phyloP scores from a whole-genome alignment of 345 rosid genomes.

The Hypericum androsaemum region DNA sequence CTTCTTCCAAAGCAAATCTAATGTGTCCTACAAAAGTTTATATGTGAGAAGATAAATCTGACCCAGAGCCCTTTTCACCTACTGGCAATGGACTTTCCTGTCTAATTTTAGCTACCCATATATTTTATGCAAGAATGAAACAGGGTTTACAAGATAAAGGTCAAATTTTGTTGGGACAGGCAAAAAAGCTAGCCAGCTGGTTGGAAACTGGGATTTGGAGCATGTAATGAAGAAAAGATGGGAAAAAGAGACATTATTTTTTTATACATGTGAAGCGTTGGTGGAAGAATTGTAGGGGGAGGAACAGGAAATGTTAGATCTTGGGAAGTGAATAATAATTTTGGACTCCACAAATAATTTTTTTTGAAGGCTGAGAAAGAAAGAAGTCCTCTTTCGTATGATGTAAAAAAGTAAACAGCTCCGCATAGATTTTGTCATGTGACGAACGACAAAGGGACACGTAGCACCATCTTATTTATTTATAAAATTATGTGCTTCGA shows the following conservation, averaged over 20 bases:
- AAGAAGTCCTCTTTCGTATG: no score
- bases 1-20: not conserved
- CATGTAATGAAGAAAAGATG: conserved; percentile 4
- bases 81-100: not conserved
- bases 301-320: not conserved
- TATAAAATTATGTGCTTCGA: conserved; percentile 3
- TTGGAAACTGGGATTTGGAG: not conserved
- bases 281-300: conserved; percentile 4
- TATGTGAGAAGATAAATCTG: not conserved
- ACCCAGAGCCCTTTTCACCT: conserved; percentile 7
- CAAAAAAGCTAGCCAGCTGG: conserved; percentile 7
- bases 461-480: not conserved
- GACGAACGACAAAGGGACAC: not conserved
- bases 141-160: conserved; percentile 1
- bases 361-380: no score
- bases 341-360: no score
- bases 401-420: not conserved
- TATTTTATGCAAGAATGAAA: not conserved
- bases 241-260: conserved; percentile 3
- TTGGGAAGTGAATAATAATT: not conserved
- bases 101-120: conserved; percentile 1
- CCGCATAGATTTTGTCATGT: conserved; percentile 16
- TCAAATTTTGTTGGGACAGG: conserved; percentile 21
- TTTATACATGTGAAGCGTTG: conserved; percentile 3
- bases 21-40: not conserved